Conservation (phyloP, 176 grass and related monocot genomes). For the Oryza meyeriana region DNA sequence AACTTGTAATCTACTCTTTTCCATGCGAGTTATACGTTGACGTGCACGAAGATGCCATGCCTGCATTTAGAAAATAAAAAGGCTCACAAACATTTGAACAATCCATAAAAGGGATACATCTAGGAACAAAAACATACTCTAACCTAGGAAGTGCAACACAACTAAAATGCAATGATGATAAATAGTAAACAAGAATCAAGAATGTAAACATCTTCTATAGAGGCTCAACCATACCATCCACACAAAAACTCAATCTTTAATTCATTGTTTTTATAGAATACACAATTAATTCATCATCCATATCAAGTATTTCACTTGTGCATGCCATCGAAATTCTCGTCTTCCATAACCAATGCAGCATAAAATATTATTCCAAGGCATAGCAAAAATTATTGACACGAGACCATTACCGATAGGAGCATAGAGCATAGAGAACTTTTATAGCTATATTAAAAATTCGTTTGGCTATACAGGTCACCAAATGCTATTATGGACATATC, state of each 20-base stretch:
- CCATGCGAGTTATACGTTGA: slow-evolving; percentile 72
- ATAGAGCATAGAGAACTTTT: slow-evolving; percentile 11
- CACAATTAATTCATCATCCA: background rate
- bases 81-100: background rate
- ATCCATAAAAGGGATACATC: slow-evolving; percentile 12
- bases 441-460: background rate
- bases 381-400: background rate
- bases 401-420: slow-evolving; percentile 6
- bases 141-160: slow-evolving; percentile 15
- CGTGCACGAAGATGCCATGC: slow-evolving; percentile 95
- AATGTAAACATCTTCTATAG: background rate
- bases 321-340: background rate
- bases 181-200: background rate
- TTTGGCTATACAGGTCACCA: background rate
- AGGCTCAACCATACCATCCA: background rate
- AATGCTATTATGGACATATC: background rate
- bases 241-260: background rate
- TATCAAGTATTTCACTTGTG: background rate
- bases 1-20: slow-evolving; percentile 82
- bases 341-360: slow-evolving; percentile 6
- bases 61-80: slow-evolving; percentile 44
- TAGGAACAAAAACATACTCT: slow-evolving; percentile 5
- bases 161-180: background rate
- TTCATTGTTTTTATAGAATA: background rate
- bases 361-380: background rate